phyloP scores from a whole-genome alignment of 768 basidiomycete species.

The Tylopilus cervinicoccineus region DNA sequence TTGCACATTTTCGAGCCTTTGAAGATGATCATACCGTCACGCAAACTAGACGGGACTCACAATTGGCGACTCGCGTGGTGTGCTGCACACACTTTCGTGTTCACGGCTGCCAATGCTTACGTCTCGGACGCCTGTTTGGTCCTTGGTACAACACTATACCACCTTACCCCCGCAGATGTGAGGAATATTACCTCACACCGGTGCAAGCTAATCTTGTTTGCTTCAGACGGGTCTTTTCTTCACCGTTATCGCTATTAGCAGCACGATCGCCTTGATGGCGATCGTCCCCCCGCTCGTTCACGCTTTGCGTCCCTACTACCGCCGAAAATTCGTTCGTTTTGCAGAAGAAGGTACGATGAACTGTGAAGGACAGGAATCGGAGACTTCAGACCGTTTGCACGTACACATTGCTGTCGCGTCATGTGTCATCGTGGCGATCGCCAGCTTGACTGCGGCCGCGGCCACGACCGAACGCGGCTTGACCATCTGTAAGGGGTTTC shows the following conservation, averaged over 20 bases:
- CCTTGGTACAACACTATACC: conserved; percentile 23
- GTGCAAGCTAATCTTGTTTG: not conserved
- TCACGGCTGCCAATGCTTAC: conserved; percentile 14
- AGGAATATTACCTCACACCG: not conserved
- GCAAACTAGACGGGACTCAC: conserved; percentile 11
- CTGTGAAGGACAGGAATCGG: not conserved
- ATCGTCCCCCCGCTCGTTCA: conserved; percentile 22
- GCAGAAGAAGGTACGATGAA: not conserved
- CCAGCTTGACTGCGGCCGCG: conserved; percentile 11
- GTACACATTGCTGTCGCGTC: conserved; percentile 24
- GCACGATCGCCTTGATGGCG: conserved; percentile 16
- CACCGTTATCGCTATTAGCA: conserved; percentile 13
- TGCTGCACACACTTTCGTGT: conserved; percentile 25
- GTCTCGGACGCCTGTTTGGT: conserved; percentile 16
- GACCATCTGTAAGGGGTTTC: conserved; percentile 13
- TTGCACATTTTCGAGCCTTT: conserved; percentile 23
- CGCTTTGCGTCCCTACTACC: conserved; percentile 26
- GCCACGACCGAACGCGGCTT: conserved; percentile 10
- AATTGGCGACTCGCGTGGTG: conserved; percentile 32
- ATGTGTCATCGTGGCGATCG: conserved; percentile 15
- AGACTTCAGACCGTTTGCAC: conserved; percentile 27
- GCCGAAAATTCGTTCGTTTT: not conserved
- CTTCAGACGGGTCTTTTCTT: conserved; percentile 28
- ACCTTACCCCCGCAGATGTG: conserved; percentile 28
- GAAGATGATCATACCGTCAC: conserved; percentile 19